Evolutionary conservation across 75 land plant species (phyloP).

Genomic region (Ceratopteris richardii): DNA sequence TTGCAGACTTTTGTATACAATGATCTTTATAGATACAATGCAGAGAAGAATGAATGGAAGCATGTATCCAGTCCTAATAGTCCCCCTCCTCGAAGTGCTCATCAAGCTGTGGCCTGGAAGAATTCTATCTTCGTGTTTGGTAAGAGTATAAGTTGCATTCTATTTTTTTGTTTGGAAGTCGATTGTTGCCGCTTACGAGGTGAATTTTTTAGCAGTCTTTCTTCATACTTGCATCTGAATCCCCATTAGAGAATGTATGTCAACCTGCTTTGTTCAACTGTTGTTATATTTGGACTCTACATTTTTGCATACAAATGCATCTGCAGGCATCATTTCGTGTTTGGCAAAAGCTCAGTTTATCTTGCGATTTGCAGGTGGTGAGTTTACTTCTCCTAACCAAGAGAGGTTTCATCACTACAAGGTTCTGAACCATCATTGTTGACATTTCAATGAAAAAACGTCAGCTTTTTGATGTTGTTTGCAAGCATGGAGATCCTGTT

Average conservation of each 20-base stretch:
- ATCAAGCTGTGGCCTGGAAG: constrained; percentile 98
- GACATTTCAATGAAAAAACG: too few species aligned
- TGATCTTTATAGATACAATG: constrained; percentile 85
- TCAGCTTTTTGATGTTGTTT: too few species aligned
- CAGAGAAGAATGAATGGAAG: constrained; percentile 92
- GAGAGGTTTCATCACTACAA: constrained; percentile 99
- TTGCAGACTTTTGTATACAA: constrained; percentile 93
- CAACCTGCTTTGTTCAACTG: neutral
- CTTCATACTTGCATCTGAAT: neutral
- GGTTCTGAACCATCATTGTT: constrained; percentile 27
- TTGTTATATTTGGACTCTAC: too few species aligned
- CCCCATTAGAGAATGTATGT: neutral
- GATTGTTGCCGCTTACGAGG: too few species aligned
- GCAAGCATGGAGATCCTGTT: too few species aligned
- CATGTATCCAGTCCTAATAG: constrained; percentile 96
- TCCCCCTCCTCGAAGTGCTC: constrained; percentile 99
- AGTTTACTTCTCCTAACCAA: constrained; percentile 97
- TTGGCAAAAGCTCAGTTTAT: too few species aligned
- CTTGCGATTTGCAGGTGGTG: constrained; percentile 68
- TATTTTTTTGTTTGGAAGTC: too few species aligned
- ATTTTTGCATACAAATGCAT: too few species aligned
- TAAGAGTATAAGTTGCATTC: constrained; percentile 24
- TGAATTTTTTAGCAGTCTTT: neutral
- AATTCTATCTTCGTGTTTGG: constrained; percentile 85
- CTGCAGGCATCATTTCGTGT: too few species aligned